These are phyloP conservation scores for Priceomyces carsonii DNA, from an alignment of 805 yeast genomes.

Conservation along the genomic window DNA sequence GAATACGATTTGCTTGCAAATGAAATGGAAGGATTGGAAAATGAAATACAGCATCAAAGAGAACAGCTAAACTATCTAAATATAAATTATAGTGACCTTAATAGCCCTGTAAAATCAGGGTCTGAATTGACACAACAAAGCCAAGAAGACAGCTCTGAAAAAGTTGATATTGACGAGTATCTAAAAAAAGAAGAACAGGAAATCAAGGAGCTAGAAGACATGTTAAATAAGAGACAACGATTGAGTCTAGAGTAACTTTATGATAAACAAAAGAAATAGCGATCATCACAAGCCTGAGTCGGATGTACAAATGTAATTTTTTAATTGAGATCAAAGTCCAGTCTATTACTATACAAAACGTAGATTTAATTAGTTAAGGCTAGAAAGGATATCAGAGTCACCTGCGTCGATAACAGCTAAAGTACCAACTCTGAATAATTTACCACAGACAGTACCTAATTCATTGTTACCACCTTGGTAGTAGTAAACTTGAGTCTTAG, in stretches of 20 bases:
- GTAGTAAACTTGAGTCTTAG: slow-evolving; percentile 97
- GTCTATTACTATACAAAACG: slow-evolving; percentile 13
- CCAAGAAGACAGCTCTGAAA: slow-evolving; percentile 8
- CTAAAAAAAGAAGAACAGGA: slow-evolving; percentile 49
- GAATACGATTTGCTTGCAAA: slow-evolving; percentile 35
- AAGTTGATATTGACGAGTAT: slow-evolving; percentile 34
- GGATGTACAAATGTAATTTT: too few species aligned
- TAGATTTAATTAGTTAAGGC: slow-evolving; percentile 33
- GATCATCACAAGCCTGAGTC: too few species aligned
- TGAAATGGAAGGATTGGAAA: slow-evolving; percentile 45
- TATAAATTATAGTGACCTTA: slow-evolving; percentile 19
- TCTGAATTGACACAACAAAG: slow-evolving; percentile 6
- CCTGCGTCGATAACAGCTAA: slow-evolving; percentile 96
- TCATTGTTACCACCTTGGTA: slow-evolving; percentile 99
- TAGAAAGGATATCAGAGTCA: slow-evolving; percentile 97
- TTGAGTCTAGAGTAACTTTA: not conserved
- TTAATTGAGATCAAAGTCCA: slow-evolving; percentile 7
- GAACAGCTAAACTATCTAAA: slow-evolving; percentile 32
- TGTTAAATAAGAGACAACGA: slow-evolving; percentile 24
- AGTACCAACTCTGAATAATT: slow-evolving; percentile 99
- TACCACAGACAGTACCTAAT: slow-evolving; percentile 99
- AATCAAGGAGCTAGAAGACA: slow-evolving; percentile 41
- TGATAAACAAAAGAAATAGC: slow-evolving; percentile 1
- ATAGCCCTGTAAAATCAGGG: slow-evolving; percentile 15
- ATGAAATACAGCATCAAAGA: slow-evolving; percentile 44